Evolutionary conservation across 305 asterid species (phyloP).

Genomic region (Fraxinus sp.): DNA sequence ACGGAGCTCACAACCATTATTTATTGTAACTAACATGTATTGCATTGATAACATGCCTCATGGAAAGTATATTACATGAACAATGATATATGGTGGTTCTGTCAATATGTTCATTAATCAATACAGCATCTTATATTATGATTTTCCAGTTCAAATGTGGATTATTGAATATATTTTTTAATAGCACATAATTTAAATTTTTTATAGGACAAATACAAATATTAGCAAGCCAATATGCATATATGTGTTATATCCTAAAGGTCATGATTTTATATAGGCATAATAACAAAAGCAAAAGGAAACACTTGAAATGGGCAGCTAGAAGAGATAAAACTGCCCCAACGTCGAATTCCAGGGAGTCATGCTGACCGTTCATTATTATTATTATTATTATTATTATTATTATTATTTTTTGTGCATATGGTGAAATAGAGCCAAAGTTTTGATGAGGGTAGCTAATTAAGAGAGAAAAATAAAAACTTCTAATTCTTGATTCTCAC

Average conservation of each 20-base stretch:
- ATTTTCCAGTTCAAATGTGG: neutral
- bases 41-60: neutral
- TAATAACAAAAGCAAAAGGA: neutral
- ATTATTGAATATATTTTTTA: no score
- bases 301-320: neutral
- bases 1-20: neutral
- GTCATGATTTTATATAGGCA: neutral
- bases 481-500: neutral
- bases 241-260: neutral
- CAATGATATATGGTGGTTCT: neutral
- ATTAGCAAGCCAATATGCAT: neutral
- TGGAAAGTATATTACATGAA: neutral
- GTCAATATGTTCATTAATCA: neutral
- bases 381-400: no score
- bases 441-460: neutral
- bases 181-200: neutral
- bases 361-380: neutral
- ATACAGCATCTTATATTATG: neutral
- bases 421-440: neutral
- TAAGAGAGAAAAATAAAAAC: neutral
- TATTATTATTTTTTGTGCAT: neutral
- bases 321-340: neutral
- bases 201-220: neutral
- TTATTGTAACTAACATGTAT: neutral
- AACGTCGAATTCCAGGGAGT: neutral